Evolutionary conservation across 768 basidiomycete species (phyloP), one percentile per base, ranked within the genome.

Genomic region (Boletus vermiculosoides): DNA sequence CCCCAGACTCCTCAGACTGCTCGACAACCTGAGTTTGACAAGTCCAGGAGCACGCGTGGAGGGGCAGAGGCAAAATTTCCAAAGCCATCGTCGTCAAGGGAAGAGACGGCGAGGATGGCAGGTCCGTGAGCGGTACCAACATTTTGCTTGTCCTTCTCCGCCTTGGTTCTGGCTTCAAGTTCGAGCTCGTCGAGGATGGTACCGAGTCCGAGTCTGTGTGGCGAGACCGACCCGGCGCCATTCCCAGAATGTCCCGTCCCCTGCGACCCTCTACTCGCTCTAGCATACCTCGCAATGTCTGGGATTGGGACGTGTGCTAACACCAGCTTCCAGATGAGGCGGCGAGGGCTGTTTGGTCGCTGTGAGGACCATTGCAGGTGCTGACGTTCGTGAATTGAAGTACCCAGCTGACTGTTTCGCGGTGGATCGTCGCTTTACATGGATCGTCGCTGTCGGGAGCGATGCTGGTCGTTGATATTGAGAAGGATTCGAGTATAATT

Each of bases 161-260:
- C n/a, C n/a, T n/a, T n/a, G n/a, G n/a, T n/a, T n/a, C n/a, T n/a
- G n/a, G n/a, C n/a, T n/a, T n/a, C n/a, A n/a, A n/a, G n/a, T n/a
- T n/a, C n/a, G n/a, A n/a, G n/a, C n/a, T n/a, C n/a, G n/a, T n/a
- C n/a, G n/a, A 90, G 77, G 40, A 86, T 76, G 45, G 68, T 61
- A 15, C 60, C 68, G 15, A 88, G 73, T 3, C 70, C 73, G 45
- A 78, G 66, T 34, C 72, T 70, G 18, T 80, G 83, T 68, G 9
- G 74, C 77, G 37, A 97, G 78, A 22, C 82, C 80, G 16, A 72
- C 73, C 83, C 91, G 94, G 45, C 90, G 81, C 1, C 67, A 65
- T 65, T 88, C 81, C 96, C 96, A 99, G 9, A 92, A 73, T 5
- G 74, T 72, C 52, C 97, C 94, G 56, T 90, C 85, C n/a, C 77